These are phyloP conservation scores for Nematodospora anomalae DNA, from an alignment of 1,139 yeast species.

Conservation along the genomic window DNA sequence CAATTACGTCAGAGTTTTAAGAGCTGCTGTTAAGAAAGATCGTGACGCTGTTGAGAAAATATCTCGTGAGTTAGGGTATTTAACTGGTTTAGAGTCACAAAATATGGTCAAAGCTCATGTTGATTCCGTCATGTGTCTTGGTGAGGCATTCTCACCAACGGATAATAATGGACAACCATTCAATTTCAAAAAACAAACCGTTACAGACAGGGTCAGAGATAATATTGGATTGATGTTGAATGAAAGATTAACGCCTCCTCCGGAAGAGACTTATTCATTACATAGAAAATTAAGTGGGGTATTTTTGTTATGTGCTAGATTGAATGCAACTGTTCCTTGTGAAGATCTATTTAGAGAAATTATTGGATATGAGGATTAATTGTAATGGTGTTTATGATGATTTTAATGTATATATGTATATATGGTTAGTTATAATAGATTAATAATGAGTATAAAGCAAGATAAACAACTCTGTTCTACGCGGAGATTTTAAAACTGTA, in stretches of 20 bases:
- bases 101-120: slow-evolving; percentile 91
- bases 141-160: slow-evolving; percentile 80
- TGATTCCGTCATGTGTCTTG: slow-evolving; percentile 84
- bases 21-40: slow-evolving; percentile 76
- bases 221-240: slow-evolving; percentile 86
- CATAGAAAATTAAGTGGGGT: slow-evolving; percentile 96
- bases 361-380: slow-evolving; percentile 46
- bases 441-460: neutral
- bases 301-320: slow-evolving; percentile 81
- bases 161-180: slow-evolving; percentile 52
- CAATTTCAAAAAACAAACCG: slow-evolving; percentile 81
- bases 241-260: slow-evolving; percentile 94
- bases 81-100: slow-evolving; percentile 86
- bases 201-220: slow-evolving; percentile 86
- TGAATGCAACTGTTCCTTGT: slow-evolving; percentile 83
- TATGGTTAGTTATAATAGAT: neutral
- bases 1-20: slow-evolving; percentile 68
- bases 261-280: slow-evolving; percentile 93
- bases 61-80: slow-evolving; percentile 77
- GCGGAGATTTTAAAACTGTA: too few species aligned
- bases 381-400: neutral
- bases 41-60: slow-evolving; percentile 61
- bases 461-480: too few species aligned
- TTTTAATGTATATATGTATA: neutral
- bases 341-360: slow-evolving; percentile 73